Evolutionary conservation across 192 early-diverging fungal species (phyloP).

Genomic region (Gonapodya sp.): DNA sequence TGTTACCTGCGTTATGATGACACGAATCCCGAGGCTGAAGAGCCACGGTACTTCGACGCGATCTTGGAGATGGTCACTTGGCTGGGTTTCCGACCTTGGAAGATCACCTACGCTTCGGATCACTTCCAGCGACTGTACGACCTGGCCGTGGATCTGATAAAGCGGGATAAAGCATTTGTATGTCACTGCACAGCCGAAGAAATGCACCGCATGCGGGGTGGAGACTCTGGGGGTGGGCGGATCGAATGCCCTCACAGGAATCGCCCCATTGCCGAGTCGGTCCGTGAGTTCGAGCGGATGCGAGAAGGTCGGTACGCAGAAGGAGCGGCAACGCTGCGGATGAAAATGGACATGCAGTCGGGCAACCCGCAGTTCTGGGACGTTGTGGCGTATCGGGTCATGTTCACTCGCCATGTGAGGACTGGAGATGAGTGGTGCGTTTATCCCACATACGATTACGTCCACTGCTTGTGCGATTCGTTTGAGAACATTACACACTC

Average conservation of each 20-base stretch:
- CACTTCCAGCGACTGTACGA: slow-evolving; percentile 96
- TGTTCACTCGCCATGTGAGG: slow-evolving; percentile 84
- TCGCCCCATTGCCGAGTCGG: slow-evolving; percentile 83
- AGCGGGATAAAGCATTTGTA: slow-evolving; percentile 81
- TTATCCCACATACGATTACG: slow-evolving; percentile 99
- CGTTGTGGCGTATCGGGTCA: slow-evolving; percentile 90
- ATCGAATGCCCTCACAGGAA: slow-evolving; percentile 82
- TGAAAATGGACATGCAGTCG: slow-evolving; percentile 99
- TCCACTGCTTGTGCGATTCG: slow-evolving; percentile 97
- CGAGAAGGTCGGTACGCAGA: slow-evolving; percentile 93
- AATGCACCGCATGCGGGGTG: slow-evolving; percentile 86
- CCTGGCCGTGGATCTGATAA: slow-evolving; percentile 83
- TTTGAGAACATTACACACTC: slow-evolving; percentile 99
- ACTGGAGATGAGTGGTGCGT: slow-evolving; percentile 93
- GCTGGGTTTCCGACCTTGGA: slow-evolving; percentile 89
- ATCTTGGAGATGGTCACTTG: slow-evolving; percentile 89
- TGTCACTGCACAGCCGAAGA: slow-evolving; percentile 94
- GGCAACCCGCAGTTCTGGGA: slow-evolving; percentile 99
- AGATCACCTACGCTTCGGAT: slow-evolving; percentile 94
- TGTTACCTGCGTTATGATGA: slow-evolving; percentile 89
- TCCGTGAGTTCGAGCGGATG: slow-evolving; percentile 95
- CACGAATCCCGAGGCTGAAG: slow-evolving; percentile 88
- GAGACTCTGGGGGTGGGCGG: slow-evolving; percentile 75
- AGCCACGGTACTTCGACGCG: slow-evolving; percentile 89
- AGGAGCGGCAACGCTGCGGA: slow-evolving; percentile 83